Percentiles rank a stretch among this genome's conserved stretches.
Evolutionary conservation across 208 protist genomes (phyloP).

Genomic region (Leishmania gerbilli): DNA sequence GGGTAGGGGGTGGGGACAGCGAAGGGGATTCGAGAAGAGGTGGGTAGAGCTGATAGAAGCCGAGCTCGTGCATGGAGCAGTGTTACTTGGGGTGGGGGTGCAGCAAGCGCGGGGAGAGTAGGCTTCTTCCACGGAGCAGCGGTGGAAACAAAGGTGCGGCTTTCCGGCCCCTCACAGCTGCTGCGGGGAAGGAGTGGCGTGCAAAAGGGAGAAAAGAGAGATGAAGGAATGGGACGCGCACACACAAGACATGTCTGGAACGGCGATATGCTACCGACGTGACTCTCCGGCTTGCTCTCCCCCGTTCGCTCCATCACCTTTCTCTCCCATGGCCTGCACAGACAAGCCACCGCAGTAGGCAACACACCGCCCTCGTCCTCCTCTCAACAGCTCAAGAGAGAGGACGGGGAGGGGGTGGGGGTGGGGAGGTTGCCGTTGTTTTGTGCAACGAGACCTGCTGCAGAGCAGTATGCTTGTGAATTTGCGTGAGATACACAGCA

Average conservation of each 20-base stretch:
- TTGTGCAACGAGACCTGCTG: not conserved
- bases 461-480: not conserved
- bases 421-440: no score
- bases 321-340: not conserved
- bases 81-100: not conserved
- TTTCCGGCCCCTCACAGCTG: not conserved
- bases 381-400: not conserved
- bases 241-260: not conserved
- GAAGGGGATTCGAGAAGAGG: not conserved
- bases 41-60: not conserved
- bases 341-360: not conserved
- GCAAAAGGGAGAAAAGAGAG: conserved; percentile 5
- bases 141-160: not conserved
- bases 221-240: not conserved
- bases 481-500: not conserved
- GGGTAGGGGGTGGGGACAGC: no score
- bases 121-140: not conserved
- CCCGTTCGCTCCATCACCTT: not conserved
- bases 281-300: not conserved
- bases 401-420: not conserved
- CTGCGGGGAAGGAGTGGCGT: not conserved
- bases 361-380: not conserved
- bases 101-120: not conserved
- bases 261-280: not conserved
- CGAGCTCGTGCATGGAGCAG: not conserved